phyloP scores from a whole-genome alignment of 805 yeast genomes.

The Zygosaccharomyces lentus region DNA sequence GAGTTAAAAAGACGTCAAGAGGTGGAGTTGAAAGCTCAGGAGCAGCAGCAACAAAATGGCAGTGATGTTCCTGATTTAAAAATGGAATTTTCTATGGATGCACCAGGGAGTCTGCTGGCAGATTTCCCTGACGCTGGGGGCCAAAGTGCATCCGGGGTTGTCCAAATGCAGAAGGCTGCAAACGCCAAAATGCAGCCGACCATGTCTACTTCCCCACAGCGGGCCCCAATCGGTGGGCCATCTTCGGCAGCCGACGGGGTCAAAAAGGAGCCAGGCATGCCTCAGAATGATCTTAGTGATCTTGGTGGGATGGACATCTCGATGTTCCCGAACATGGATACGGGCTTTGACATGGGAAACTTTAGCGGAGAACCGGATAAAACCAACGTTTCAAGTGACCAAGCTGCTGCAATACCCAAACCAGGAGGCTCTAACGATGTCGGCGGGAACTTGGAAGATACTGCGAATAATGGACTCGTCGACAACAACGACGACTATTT shows the following conservation, averaged over 20 bases:
- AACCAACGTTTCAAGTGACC: neutral
- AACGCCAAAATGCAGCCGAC: conserved; percentile 2
- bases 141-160: conserved; percentile 2
- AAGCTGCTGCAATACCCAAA: conserved; percentile 5
- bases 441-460: conserved; percentile 6
- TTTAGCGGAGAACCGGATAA: conserved; percentile 11
- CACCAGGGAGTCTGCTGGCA: conserved; percentile 14
- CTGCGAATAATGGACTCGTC: conserved; percentile 9
- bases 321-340: conserved; percentile 32
- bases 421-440: conserved; percentile 23
- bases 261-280: conserved; percentile 25
- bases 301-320: conserved; percentile 31
- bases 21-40: conserved; percentile 13
- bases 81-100: conserved; percentile 16
- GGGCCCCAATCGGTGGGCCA: neutral
- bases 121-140: conserved; percentile 9
- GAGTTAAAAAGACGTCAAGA: conserved; percentile 10
- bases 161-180: neutral
- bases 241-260: conserved; percentile 12
- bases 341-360: conserved; percentile 27
- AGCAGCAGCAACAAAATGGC: conserved; percentile 10
- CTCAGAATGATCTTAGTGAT: conserved; percentile 16
- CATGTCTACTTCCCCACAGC: conserved; percentile 4
- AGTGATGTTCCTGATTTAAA: conserved; percentile 10
- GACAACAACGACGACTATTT: conserved; percentile 32